Percentiles rank a stretch among this genome's conserved stretches.
These are phyloP conservation scores for Fraxinus angustifolia DNA, from an alignment of 305 asterid species.

Conservation along the genomic window DNA sequence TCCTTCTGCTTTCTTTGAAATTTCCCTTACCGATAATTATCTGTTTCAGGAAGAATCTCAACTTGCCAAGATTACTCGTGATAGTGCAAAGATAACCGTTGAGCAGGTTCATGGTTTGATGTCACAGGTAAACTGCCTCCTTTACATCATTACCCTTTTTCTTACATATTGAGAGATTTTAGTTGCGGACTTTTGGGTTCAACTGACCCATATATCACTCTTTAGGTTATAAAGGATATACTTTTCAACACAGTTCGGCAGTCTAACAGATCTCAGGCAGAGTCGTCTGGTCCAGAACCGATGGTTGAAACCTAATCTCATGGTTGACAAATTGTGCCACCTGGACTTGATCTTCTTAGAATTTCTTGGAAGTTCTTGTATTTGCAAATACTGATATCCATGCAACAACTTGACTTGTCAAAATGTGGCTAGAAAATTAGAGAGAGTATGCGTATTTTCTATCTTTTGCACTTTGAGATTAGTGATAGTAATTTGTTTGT, in stretches of 20 bases:
- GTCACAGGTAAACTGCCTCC: conserved; percentile 66
- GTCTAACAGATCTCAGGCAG: conserved; percentile 47
- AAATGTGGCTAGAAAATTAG: background rate
- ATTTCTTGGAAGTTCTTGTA: background rate
- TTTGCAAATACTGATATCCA: background rate
- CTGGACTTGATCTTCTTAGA: background rate
- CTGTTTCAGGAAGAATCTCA: conserved; percentile 84
- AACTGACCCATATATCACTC: background rate
- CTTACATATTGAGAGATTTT: background rate
- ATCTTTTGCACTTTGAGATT: background rate
- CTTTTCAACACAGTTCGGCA: conserved; percentile 83
- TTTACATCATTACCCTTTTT: background rate
- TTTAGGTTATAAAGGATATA: conserved; percentile 86
- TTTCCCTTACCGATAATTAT: background rate
- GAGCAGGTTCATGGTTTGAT: conserved; percentile 98
- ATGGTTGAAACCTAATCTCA: conserved; percentile 71
- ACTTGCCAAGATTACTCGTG: conserved; percentile 87
- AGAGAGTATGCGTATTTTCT: background rate
- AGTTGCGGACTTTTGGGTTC: background rate
- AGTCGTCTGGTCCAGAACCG: conserved; percentile 74
- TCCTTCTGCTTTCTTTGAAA: background rate
- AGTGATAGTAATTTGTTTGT: background rate
- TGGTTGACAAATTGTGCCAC: background rate
- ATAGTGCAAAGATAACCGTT: conserved; percentile 86
- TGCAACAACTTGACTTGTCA: background rate